Base-by-base conservation (phyloP, 2,329 filamentous ascomycete species). In the Ceratocystis cubensis region DNA sequence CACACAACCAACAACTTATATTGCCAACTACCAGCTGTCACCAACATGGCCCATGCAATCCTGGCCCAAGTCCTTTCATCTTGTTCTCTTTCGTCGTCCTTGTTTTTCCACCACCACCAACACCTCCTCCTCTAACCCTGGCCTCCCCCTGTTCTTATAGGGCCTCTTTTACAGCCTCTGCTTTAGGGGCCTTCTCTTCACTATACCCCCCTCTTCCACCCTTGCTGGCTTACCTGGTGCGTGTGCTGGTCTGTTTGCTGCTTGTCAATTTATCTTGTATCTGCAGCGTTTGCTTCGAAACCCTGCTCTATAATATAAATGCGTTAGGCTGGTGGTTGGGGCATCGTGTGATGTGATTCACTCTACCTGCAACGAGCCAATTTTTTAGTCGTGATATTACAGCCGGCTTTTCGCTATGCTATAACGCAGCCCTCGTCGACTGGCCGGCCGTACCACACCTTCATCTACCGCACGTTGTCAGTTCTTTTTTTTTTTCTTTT, bases 21-120 rank as follows among this genome's bases (percentile, higher is more conserved):
- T 33, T 33, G 33, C 7, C 8, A 33, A 56, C 50, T 25, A 46
- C 13, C 37, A 63, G 41, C 61, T 63, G 61, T 63, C 61, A 63
- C 41, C 61, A 33, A 28, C 61, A 63, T 63, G 61, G 61, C 61
- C 61, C 61, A 63, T 63, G 61, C 61, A 30, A 46, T 63, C 37
- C 61, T 46, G 61, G 22, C 33, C 20, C 37, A 25, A 28, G 22
- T 56, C 50, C 41, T 46, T 25, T 61, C 59, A 41, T 61, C 41
- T 33, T 33, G 33, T 33, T 33, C 33, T 33, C 33, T 33, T 33
- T 61, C 33, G 20, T 61, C 41, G 20, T 61, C 41, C 17, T 5
- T 50, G 17, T 50, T 7, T 50, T 50, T 20, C 46, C 17, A n/a
- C n/a, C 46, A 7, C 6, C 46, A 7, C 6, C 17, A 20, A 2